These are phyloP conservation scores for Pleoardoris graminearum DNA, from an alignment of 2,329 filamentous ascomycete genomes.

Conservation along the genomic window DNA sequence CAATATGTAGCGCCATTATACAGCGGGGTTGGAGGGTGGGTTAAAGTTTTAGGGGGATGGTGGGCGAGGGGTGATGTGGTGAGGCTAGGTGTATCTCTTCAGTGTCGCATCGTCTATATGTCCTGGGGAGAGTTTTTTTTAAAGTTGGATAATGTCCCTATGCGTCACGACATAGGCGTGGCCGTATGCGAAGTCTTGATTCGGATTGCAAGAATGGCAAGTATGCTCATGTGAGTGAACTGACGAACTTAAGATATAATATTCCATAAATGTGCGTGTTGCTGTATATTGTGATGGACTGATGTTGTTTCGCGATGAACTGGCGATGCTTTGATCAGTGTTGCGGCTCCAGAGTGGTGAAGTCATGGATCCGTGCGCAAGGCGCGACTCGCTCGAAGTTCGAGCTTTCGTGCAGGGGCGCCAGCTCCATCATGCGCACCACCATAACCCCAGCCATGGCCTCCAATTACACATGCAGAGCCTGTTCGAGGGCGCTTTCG, in stretches of 20 bases:
- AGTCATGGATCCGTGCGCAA: slow-evolving; percentile 35
- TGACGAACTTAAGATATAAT: neutral
- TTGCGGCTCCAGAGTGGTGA: slow-evolving; percentile 27
- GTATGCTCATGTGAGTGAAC: no score
- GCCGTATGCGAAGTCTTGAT: no score
- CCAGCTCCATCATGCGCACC: slow-evolving; percentile 9
- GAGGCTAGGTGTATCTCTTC: no score
- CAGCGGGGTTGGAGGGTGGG: neutral
- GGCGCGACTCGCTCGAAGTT: slow-evolving; percentile 29
- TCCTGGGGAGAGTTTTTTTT: no score
- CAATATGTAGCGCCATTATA: no score
- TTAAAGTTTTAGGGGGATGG: neutral
- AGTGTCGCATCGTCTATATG: no score
- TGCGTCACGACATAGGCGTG: no score
- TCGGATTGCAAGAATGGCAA: neutral
- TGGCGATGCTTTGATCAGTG: slow-evolving; percentile 13
- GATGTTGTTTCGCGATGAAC: neutral
- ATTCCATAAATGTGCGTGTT: neutral
- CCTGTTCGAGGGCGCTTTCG: slow-evolving; percentile 37
- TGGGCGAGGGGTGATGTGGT: no score
- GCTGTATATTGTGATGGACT: neutral
- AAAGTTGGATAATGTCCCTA: no score
- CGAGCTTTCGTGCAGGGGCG: slow-evolving; percentile 24
- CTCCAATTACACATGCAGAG: slow-evolving; percentile 41
- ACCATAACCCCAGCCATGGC: slow-evolving; percentile 34